A percentile compares a stretch with the other conserved stretches of the same genome.
phyloP scores from a whole-genome alignment of 495 filamentous ascomycete species.

The Daldinia vernicosa region DNA sequence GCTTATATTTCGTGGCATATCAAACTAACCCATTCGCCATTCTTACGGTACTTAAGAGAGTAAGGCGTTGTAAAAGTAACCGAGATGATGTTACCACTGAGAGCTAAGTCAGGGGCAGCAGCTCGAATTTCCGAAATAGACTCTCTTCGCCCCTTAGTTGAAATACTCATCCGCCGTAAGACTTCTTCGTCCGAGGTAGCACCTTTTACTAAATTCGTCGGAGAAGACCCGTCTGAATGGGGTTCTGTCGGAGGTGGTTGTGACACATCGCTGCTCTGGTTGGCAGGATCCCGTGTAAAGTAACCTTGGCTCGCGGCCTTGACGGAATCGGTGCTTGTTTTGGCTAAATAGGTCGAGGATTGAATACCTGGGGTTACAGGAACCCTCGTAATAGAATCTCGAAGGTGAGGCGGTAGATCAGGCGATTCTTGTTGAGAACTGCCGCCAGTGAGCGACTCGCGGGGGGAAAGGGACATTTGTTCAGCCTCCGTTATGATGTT shows the following conservation, averaged over 20 bases:
- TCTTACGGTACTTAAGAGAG: conserved; percentile 69
- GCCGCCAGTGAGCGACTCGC: conserved; percentile 25
- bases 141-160: conserved; percentile 53
- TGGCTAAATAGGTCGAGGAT: conserved; percentile 48
- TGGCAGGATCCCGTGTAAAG: conserved; percentile 49
- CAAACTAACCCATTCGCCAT: conserved; percentile 75
- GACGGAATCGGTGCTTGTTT: conserved; percentile 27
- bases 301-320: conserved; percentile 47
- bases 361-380: conserved; percentile 63
- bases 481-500: conserved; percentile 44
- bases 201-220: conserved; percentile 59
- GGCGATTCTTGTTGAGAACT: conserved; percentile 35
- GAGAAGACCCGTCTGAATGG: conserved; percentile 43
- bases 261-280: conserved; percentile 41
- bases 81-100: conserved; percentile 86
- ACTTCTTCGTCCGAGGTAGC: conserved; percentile 67
- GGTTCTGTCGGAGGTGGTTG: conserved; percentile 11
- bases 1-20: conserved; percentile 18
- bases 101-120: conserved; percentile 70
- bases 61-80: conserved; percentile 88
- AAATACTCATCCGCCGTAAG: conserved; percentile 69
- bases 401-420: conserved; percentile 50
- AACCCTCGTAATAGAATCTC: conserved; percentile 45
- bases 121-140: conserved; percentile 65
- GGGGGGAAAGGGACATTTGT: conserved; percentile 43